Evolutionary conservation across 495 filamentous ascomycete genomes (phyloP), one percentile per base, ranked within the genome.

Genomic region (Hypoxylon subgilvum): DNA sequence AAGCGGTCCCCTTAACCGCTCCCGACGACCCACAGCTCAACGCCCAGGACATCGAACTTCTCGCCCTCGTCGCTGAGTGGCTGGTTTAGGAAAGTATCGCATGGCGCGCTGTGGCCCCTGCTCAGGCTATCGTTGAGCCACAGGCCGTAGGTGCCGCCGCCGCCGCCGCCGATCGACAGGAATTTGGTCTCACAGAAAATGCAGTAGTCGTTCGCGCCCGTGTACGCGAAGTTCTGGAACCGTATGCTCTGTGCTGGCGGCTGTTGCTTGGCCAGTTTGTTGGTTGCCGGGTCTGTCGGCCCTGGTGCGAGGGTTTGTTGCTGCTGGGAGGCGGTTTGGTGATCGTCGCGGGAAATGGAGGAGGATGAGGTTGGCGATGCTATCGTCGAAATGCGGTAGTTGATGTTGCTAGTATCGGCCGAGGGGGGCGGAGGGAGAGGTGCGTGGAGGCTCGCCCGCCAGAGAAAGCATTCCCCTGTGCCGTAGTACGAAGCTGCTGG

Each of bases 141-240:
- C 2, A 98, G 76, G 6, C 94, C 94, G 69, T 90, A 97, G 57
- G 85, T 88, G 8, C 95, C 93, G 68, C 96, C 93, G 6, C 85
- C 88, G 49, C 71, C 95, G 40, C 91, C 92, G 25, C 92, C 92
- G 1, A 96, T 74, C 67, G 87, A 91, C 34, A 98, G 71, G 68
- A 87, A 97, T n/a, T 84, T 83, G 18, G 82, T 78, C 69, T 96
- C 90, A 75, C 93, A 97, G 61, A 93, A 87, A 62, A 97, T 95
- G 78, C 94, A 87, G 69, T 96, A 79, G 71, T 97, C 94, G 72
- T 98, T 98, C 12, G 93, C 83, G 5, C 94, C 94, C 56, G 88
- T 92, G 66, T 97, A 97, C 0, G 92, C 92, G 70, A 97, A 98
- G 0, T 93, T 93, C 72, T 96, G 96, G 81, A 98, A 97, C 5